Evolutionary conservation across 1,139 yeast genomes (phyloP).

Genomic region (Candida dubliniensis): DNA sequence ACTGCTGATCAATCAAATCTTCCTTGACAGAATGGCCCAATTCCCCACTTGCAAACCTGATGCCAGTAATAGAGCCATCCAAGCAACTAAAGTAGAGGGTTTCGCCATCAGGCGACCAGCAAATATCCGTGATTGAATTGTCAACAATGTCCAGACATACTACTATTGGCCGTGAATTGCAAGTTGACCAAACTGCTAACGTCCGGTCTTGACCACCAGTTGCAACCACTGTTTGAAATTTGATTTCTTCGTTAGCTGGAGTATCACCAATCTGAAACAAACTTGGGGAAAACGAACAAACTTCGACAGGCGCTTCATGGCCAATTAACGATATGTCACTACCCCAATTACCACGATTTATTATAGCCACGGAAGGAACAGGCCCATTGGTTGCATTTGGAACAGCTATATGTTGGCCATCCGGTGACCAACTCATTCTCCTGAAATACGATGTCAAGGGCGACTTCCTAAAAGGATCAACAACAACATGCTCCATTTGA

Average conservation of each 20-base stretch:
- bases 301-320: conserved; percentile 96
- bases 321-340: conserved; percentile 86
- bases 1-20: conserved; percentile 60
- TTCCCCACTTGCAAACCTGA: conserved; percentile 67
- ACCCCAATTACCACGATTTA: conserved; percentile 92
- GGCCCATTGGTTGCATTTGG: conserved; percentile 98
- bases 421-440: conserved; percentile 96
- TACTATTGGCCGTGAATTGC: conserved; percentile 58
- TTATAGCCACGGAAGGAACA: conserved; percentile 82
- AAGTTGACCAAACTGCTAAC: conserved; percentile 70
- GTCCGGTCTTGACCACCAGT: conserved; percentile 81
- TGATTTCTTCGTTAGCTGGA: conserved; percentile 11
- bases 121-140: conserved; percentile 69
- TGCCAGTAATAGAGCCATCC: conserved; percentile 80
- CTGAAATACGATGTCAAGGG: conserved; percentile 93
- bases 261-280: conserved; percentile 41
- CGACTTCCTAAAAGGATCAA: conserved; percentile 82
- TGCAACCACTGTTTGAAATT: conserved; percentile 58
- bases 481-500: conserved; percentile 78
- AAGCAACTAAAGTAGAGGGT: conserved; percentile 72
- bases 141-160: conserved; percentile 62
- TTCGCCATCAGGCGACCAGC: conserved; percentile 80
- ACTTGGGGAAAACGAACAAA: conserved; percentile 83
- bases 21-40: conserved; percentile 74
- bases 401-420: conserved; percentile 93